Percentiles rank a stretch among this genome's conserved stretches.
These are phyloP conservation scores for Moesziomyces globuligerus DNA, from an alignment of 1,284 basidiomycete genomes.

Conservation along the genomic window DNA sequence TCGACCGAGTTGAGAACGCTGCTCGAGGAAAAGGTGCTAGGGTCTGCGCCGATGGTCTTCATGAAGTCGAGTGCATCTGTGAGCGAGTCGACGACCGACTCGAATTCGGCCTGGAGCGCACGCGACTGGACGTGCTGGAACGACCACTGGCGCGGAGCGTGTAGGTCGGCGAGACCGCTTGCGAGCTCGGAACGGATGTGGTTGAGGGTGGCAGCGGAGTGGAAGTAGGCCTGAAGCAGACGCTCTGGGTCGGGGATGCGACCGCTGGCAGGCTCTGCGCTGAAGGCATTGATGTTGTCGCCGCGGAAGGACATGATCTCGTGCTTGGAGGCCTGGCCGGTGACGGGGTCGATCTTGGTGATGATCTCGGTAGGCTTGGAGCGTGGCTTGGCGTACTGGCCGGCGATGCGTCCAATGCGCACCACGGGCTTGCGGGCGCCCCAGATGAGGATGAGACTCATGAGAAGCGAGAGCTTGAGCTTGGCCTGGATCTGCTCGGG, in stretches of 20 bases:
- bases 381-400: slow-evolving; percentile 93
- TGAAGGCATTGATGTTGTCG: slow-evolving; percentile 92
- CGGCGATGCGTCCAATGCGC: slow-evolving; percentile 61
- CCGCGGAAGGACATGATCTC: slow-evolving; percentile 82
- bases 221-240: slow-evolving; percentile 88
- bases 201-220: slow-evolving; percentile 92
- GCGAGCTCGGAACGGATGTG: slow-evolving; percentile 86
- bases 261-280: slow-evolving; percentile 71
- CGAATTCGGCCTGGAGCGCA: slow-evolving; percentile 81
- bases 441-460: slow-evolving; percentile 94
- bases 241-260: slow-evolving; percentile 88
- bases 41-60: slow-evolving; percentile 79
- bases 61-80: slow-evolving; percentile 94
- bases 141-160: slow-evolving; percentile 92
- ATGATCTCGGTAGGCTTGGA: slow-evolving; percentile 83
- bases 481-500: slow-evolving; percentile 93
- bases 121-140: slow-evolving; percentile 88
- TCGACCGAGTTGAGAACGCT: slow-evolving; percentile 87
- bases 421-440: slow-evolving; percentile 75
- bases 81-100: slow-evolving; percentile 82
- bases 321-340: slow-evolving; percentile 55
- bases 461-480: slow-evolving; percentile 91
- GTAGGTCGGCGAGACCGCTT: slow-evolving; percentile 85
- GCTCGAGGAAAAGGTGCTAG: slow-evolving; percentile 71
- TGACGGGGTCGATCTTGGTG: slow-evolving; percentile 32